Conservation (phyloP, 2,329 filamentous ascomycete genomes). For the Claviceps sp. region DNA sequence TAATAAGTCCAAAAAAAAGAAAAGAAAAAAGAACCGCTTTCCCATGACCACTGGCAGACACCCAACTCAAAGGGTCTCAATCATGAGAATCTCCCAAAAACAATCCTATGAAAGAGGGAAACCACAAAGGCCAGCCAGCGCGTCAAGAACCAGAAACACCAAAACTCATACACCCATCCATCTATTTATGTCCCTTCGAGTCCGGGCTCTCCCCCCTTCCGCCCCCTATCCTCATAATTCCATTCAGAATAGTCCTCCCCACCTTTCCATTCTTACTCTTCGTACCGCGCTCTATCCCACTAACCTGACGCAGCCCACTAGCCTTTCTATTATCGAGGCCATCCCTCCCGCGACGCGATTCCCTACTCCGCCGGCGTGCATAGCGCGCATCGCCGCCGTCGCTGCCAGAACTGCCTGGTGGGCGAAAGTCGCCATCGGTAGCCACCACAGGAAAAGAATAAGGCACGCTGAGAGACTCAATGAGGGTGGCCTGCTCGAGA, state of each 20-base stretch:
- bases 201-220: conserved; percentile 28
- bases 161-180: neutral
- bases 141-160: conserved; percentile 1
- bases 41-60: neutral
- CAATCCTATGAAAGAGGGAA: neutral
- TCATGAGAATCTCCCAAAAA: too few relatives aligned
- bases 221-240: conserved; percentile 30
- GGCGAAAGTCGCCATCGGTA: conserved; percentile 16
- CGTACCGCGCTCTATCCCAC: conserved; percentile 15
- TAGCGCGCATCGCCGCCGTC: conserved; percentile 19
- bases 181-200: conserved; percentile 15
- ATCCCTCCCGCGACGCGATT: conserved; percentile 14
- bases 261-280: conserved; percentile 26
- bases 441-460: conserved; percentile 15
- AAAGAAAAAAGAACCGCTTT: neutral
- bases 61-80: neutral
- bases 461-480: conserved; percentile 21
- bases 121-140: too few relatives aligned
- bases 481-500: conserved; percentile 29
- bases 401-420: conserved; percentile 39
- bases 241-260: conserved; percentile 28
- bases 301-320: conserved; percentile 15
- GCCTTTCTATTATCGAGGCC: conserved; percentile 16
- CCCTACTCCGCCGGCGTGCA: conserved; percentile 18
- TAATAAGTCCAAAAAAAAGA: neutral